These are phyloP conservation scores for Mrakia frigida DNA, from an alignment of 768 basidiomycete species.

Conservation along the genomic window DNA sequence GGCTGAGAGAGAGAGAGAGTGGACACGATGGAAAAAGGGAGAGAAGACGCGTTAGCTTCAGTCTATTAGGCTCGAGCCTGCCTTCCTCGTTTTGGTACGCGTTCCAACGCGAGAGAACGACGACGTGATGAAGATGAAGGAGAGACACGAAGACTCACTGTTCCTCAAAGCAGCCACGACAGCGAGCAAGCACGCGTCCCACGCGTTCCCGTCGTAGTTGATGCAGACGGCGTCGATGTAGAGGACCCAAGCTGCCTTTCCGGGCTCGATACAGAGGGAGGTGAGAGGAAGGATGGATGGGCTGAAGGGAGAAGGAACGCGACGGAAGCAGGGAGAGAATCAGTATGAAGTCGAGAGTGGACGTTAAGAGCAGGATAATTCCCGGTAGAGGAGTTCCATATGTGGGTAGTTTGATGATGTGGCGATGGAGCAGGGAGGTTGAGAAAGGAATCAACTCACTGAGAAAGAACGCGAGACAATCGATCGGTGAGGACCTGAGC, in stretches of 20 bases:
- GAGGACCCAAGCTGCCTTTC: conserved; percentile 83
- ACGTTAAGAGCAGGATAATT: too few relatives aligned
- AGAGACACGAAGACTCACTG: conserved; percentile 51
- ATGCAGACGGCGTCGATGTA: conserved; percentile 93
- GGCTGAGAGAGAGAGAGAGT: conserved; percentile 48
- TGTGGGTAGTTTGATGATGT: not conserved
- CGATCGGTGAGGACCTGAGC: conserved; percentile 84
- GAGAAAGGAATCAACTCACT: not conserved
- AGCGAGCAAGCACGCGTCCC: conserved; percentile 82
- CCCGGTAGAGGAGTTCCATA: too few relatives aligned
- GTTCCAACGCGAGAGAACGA: conserved; percentile 68
- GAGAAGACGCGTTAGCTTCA: not conserved
- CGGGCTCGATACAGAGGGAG: conserved; percentile 71
- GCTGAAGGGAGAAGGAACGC: conserved; percentile 46
- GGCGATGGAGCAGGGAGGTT: not conserved
- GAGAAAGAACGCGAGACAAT: conserved; percentile 17
- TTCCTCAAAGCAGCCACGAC: conserved; percentile 81
- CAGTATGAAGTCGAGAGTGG: too few relatives aligned
- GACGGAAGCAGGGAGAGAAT: not conserved
- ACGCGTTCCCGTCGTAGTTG: conserved; percentile 94
- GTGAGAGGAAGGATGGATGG: conserved; percentile 60
- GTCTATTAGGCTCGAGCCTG: too few relatives aligned
- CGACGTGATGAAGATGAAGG: conserved; percentile 3
- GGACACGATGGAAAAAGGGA: not conserved
- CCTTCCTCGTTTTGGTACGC: conserved; percentile 28